Evolutionary conservation across 1,284 basidiomycete species (phyloP).

Genomic region (Melanopsichium pennsylvanicum): DNA sequence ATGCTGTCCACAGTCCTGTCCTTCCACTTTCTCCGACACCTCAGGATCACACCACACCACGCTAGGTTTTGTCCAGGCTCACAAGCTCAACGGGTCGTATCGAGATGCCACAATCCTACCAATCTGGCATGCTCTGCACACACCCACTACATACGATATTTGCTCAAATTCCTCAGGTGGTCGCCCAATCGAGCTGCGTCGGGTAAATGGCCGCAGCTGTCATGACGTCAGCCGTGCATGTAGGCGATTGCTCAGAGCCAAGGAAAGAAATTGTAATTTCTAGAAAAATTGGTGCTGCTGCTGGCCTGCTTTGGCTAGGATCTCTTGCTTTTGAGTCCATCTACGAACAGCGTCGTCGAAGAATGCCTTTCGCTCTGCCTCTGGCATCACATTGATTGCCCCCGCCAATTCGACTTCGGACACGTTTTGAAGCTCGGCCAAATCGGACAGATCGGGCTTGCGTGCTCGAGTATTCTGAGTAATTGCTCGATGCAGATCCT

Average conservation of each 20-base stretch:
- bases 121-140: not conserved
- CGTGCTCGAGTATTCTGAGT: not conserved
- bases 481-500: constrained; percentile 16
- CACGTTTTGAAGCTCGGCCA: constrained; percentile 20
- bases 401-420: constrained; percentile 24
- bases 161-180: too few relatives aligned
- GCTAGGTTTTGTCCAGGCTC: too few relatives aligned
- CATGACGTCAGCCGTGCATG: constrained; percentile 24
- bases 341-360: constrained; percentile 25
- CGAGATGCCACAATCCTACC: too few relatives aligned
- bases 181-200: too few relatives aligned
- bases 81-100: too few relatives aligned
- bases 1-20: too few relatives aligned
- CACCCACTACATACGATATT: too few relatives aligned
- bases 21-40: too few relatives aligned
- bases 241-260: not conserved
- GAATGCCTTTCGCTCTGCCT: constrained; percentile 21
- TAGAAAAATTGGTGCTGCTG: constrained; percentile 24
- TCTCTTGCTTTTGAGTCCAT: constrained; percentile 17
- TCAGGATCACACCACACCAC: too few relatives aligned
- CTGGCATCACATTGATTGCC: constrained; percentile 24
- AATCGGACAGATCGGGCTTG: constrained; percentile 17
- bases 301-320: constrained; percentile 1
- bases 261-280: not conserved
- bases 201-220: constrained; percentile 11